phyloP scores from a whole-genome alignment of 768 basidiomycete species.

The Chalciporus chontae region DNA sequence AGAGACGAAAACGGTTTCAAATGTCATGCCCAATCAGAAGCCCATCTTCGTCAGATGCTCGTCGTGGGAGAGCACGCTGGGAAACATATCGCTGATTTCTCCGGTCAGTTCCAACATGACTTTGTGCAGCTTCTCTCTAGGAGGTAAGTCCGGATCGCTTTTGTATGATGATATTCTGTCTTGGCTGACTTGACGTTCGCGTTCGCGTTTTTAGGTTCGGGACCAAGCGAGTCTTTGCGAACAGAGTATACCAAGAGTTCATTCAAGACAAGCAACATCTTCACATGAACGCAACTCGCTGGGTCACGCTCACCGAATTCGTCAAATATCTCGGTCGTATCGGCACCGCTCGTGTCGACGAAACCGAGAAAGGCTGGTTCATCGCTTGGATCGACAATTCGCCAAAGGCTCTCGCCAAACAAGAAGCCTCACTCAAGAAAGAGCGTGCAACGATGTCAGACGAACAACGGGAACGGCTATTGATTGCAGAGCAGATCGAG shows the following conservation, averaged over 20 bases:
- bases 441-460: slow-evolving; percentile 89
- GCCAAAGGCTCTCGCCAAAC: slow-evolving; percentile 87
- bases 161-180: neutral
- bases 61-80: slow-evolving; percentile 94
- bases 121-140: slow-evolving; percentile 89
- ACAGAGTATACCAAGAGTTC: slow-evolving; percentile 96
- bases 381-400: slow-evolving; percentile 96
- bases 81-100: slow-evolving; percentile 88
- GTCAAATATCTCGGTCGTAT: slow-evolving; percentile 81
- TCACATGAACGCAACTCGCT: slow-evolving; percentile 98
- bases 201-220: slow-evolving; percentile 56
- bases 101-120: slow-evolving; percentile 81
- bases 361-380: slow-evolving; percentile 99
- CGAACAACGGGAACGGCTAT: slow-evolving; percentile 87
- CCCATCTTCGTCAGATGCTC: slow-evolving; percentile 95
- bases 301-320: slow-evolving; percentile 98
- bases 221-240: slow-evolving; percentile 92
- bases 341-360: slow-evolving; percentile 90
- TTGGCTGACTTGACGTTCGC: neutral
- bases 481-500: slow-evolving; percentile 93
- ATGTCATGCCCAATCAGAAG: slow-evolving; percentile 84
- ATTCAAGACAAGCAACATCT: slow-evolving; percentile 91
- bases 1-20: slow-evolving; percentile 99
- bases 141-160: slow-evolving; percentile 44
- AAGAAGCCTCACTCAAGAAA: slow-evolving; percentile 88